A percentile compares a stretch with the other conserved stretches of the same genome.
Conservation (phyloP, 257 asterid genomes). For the Eustoma russellianum region DNA sequence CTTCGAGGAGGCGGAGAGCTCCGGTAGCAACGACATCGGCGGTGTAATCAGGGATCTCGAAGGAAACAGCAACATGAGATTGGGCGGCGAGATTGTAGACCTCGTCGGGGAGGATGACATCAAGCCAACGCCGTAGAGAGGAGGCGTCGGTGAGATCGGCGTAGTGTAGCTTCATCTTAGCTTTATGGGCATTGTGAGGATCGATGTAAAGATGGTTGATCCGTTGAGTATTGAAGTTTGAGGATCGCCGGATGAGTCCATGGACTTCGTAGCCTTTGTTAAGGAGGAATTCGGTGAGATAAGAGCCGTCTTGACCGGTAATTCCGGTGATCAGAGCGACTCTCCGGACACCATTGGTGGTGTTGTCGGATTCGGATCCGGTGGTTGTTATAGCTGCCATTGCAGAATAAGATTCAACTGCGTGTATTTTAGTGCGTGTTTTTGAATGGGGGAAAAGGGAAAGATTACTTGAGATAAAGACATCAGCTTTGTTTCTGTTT, state of each 20-base stretch:
- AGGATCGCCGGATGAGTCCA: constrained; percentile 92
- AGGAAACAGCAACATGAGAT: constrained; percentile 95
- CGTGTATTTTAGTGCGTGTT: not conserved
- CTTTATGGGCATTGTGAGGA: constrained; percentile 85
- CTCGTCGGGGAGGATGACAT: constrained; percentile 80
- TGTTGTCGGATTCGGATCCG: constrained; percentile 23
- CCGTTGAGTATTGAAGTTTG: constrained; percentile 95
- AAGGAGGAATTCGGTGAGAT: constrained; percentile 81
- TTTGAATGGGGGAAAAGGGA: constrained; percentile 2
- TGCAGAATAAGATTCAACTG: no score
- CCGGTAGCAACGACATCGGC: constrained; percentile 99
- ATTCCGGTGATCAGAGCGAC: constrained; percentile 96
- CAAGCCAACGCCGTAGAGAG: constrained; percentile 99
- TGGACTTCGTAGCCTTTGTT: constrained; percentile 80
- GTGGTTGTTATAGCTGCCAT: constrained; percentile 17
- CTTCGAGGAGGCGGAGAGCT: constrained; percentile 94
- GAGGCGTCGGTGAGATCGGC: constrained; percentile 97
- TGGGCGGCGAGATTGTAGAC: constrained; percentile 98
- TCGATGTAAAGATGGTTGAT: constrained; percentile 95
- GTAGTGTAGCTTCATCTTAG: constrained; percentile 91
- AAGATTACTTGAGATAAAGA: no score
- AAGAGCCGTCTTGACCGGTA: constrained; percentile 98
- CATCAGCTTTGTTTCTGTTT: no score
- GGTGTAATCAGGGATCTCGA: constrained; percentile 97
- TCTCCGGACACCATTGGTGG: constrained; percentile 32